Evolutionary conservation across 257 asterid species (phyloP), one percentile per base, ranked within the genome.

Genomic region (Lantana camara): DNA sequence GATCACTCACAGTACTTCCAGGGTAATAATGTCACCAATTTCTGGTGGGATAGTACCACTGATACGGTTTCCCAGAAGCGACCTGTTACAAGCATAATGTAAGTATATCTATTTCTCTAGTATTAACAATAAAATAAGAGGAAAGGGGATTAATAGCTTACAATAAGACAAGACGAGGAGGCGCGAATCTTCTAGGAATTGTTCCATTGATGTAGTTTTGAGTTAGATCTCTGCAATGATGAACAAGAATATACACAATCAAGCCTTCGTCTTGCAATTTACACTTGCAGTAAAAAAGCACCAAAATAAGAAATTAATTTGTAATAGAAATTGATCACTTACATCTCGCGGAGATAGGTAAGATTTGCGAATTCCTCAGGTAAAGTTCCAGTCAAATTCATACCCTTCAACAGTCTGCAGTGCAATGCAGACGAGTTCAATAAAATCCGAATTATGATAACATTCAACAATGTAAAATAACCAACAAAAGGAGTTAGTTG

Each of bases 141-240:
- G 44, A 14, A 20, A 21, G 7, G 53, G 7, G 10, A 41, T 37
- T 19, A 58, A 48, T 12, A 38, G 79, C 95, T 82, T 76, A 93
- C 99, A 93, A 10, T 22, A 0, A 69, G 60, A 54, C 57, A 40
- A 93, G 64, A 40, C 80, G 82, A 73, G 85, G 80, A 75, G 45
- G 78, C 51, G 83, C 77, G 42, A 76, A 85, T 48, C 10, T 64
- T 22, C 75, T 9, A 30, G 99, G 97, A 74, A 93, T 78, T 13
- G 96, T 46, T 66, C 99, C 97, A 64, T 77, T 84, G 60, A 93
- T 75, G 78, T 76, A 79, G 77, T 93, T 93, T 44, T 83, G 92
- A 57, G 83, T 0, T 46, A 93, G 77, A 71, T 93, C 96, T 57
- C 99, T 93, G 87, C 37, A 42, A 73, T 52, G 23, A 53, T 19